phyloP scores from a whole-genome alignment of 179 eudicot species.

The Spergularia azorica region DNA sequence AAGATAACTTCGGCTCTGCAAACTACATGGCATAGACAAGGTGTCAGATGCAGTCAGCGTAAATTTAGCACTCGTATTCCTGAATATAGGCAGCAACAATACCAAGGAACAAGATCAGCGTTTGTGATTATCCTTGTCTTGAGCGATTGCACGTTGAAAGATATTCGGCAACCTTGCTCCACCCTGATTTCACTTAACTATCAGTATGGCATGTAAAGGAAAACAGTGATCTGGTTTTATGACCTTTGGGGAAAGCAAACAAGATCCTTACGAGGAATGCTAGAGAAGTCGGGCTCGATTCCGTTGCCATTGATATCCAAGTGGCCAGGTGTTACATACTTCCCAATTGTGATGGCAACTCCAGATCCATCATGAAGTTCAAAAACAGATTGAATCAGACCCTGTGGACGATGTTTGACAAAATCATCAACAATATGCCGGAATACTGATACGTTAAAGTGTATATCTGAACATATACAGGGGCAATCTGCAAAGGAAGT shows the following conservation, averaged over 20 bases:
- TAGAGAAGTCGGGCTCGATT: constrained; percentile 74
- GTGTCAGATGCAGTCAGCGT: neutral
- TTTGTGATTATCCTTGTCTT: constrained; percentile 42
- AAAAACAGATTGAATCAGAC: constrained; percentile 93
- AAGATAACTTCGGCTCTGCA: too few species aligned
- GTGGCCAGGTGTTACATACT: constrained; percentile 88
- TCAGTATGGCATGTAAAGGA: neutral
- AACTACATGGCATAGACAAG: neutral
- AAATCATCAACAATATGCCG: neutral
- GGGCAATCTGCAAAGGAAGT: too few species aligned
- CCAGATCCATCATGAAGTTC: constrained; percentile 98
- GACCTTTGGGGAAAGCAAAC: neutral
- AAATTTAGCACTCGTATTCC: too few species aligned
- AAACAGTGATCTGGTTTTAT: constrained; percentile 9
- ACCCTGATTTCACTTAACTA: constrained; percentile 45
- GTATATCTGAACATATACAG: too few species aligned
- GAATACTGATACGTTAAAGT: neutral
- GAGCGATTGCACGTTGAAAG: constrained; percentile 60
- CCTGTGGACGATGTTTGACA: constrained; percentile 39
- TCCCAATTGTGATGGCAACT: constrained; percentile 85
- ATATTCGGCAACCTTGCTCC: constrained; percentile 65
- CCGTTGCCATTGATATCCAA: constrained; percentile 92
- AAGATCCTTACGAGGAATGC: constrained; percentile 60
- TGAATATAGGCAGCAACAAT: neutral
- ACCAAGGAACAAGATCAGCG: neutral